Percentiles rank a stretch among this genome's conserved stretches.
Conservation (phyloP, 2,329 filamentous ascomycete species). For the Phyllosticta ampelicida region DNA sequence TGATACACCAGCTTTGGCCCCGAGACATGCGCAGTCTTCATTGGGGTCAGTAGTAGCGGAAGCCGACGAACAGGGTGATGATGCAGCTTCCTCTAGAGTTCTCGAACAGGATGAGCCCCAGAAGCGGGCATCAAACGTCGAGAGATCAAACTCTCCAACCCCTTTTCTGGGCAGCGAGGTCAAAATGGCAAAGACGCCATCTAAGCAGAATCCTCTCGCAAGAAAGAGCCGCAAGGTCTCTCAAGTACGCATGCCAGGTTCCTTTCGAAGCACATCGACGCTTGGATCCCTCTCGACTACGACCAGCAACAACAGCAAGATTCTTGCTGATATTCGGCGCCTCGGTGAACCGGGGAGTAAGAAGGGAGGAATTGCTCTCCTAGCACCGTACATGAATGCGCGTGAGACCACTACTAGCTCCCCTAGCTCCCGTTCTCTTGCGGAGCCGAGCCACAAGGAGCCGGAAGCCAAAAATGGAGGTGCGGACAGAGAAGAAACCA, state of each 20-base stretch:
- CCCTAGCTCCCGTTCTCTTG: not conserved
- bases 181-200: constrained; percentile 5
- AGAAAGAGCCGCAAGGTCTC: constrained; percentile 3
- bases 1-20: not conserved
- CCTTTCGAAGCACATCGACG: not conserved
- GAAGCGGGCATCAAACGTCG: not conserved
- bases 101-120: not conserved
- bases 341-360: constrained; percentile 5
- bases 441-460: not conserved
- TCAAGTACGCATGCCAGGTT: constrained; percentile 1
- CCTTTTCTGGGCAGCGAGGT: not conserved
- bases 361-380: constrained; percentile 2
- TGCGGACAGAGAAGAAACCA: not conserved
- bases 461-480: not conserved
- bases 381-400: constrained; percentile 9
- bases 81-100: not conserved
- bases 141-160: not conserved
- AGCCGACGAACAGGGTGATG: not conserved
- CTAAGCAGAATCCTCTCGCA: constrained; percentile 1
- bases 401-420: not conserved
- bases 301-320: constrained; percentile 1
- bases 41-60: not conserved
- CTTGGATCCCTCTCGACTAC: not conserved
- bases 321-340: constrained; percentile 8
- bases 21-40: not conserved